These are phyloP conservation scores for Coniochaeta hoffmannii DNA, from an alignment of 2,329 filamentous ascomycete species.

Conservation along the genomic window DNA sequence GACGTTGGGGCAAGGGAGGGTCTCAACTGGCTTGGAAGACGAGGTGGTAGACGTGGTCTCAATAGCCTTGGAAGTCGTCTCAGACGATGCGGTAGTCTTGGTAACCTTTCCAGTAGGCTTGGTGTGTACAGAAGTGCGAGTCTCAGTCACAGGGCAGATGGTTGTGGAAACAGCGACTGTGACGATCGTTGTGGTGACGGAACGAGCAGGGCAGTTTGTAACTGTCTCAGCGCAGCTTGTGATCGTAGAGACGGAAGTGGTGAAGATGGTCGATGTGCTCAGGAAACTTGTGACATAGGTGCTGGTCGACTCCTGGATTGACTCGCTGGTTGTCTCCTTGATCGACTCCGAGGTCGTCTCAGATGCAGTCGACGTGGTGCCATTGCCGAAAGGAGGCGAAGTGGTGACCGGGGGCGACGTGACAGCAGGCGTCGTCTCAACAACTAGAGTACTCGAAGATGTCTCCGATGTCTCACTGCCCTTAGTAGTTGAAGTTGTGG, in stretches of 20 bases:
- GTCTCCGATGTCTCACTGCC: background rate
- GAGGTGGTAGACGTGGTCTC: constrained; percentile 18
- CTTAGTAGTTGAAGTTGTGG: constrained; percentile 4
- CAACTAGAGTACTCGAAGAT: constrained; percentile 10
- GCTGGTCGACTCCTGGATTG: too few relatives aligned
- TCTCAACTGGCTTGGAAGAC: constrained; percentile 29
- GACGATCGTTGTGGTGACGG: constrained; percentile 31
- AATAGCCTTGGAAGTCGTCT: background rate
- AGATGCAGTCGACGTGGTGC: constrained; percentile 9
- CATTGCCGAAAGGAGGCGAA: background rate
- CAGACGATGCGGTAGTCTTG: background rate
- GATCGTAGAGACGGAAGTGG: constrained; percentile 40
- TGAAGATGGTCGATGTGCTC: constrained; percentile 31
- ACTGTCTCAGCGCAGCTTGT: constrained; percentile 34
- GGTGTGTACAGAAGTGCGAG: constrained; percentile 26
- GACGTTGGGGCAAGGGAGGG: constrained; percentile 56
- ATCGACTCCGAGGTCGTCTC: background rate
- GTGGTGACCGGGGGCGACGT: background rate
- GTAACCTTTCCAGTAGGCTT: constrained; percentile 8
- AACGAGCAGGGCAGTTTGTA: constrained; percentile 32
- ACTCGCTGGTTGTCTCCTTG: constrained; percentile 4
- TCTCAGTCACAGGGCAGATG: constrained; percentile 54
- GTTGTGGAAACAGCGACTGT: constrained; percentile 44
- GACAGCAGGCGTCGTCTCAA: constrained; percentile 7
- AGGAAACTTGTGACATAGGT: constrained; percentile 8